These are phyloP conservation scores for Phytophthora citrophthora DNA, from an alignment of 352 stramenopile genomes.

Conservation along the genomic window DNA sequence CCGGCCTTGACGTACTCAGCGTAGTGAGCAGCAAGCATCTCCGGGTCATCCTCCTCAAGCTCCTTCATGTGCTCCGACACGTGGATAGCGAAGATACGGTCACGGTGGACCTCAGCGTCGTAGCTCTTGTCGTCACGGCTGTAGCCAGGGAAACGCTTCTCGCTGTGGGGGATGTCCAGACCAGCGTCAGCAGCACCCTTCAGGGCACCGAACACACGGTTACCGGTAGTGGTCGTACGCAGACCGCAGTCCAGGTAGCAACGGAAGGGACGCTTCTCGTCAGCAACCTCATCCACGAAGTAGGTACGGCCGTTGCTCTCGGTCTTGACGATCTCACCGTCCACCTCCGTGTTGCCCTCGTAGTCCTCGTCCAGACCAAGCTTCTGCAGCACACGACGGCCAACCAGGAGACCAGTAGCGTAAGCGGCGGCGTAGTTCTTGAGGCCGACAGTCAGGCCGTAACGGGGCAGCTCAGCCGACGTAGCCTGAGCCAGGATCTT, in stretches of 20 bases:
- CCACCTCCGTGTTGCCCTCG: constrained; percentile 97
- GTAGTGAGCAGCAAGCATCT: constrained; percentile 98
- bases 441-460: constrained; percentile 96
- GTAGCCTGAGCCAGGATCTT: constrained; percentile 94
- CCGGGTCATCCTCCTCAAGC: constrained; percentile 98
- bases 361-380: constrained; percentile 98
- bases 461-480: constrained; percentile 97
- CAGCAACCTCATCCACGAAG: constrained; percentile 99
- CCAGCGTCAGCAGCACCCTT: constrained; percentile 99
- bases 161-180: constrained; percentile 98
- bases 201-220: constrained; percentile 98
- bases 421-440: constrained; percentile 99
- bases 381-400: constrained; percentile 97
- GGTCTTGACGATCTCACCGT: constrained; percentile 95
- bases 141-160: constrained; percentile 99
- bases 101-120: constrained; percentile 97
- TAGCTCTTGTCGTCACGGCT: constrained; percentile 98
- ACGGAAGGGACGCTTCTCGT: constrained; percentile 98
- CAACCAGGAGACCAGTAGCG: constrained; percentile 95
- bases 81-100: constrained; percentile 98
- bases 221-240: constrained; percentile 96
- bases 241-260: constrained; percentile 98
- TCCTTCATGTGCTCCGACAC: constrained; percentile 99
- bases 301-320: constrained; percentile 97
- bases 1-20: constrained; percentile 95